Conservation (phyloP, 2,329 filamentous ascomycete species). For the Periconia sp. region DNA sequence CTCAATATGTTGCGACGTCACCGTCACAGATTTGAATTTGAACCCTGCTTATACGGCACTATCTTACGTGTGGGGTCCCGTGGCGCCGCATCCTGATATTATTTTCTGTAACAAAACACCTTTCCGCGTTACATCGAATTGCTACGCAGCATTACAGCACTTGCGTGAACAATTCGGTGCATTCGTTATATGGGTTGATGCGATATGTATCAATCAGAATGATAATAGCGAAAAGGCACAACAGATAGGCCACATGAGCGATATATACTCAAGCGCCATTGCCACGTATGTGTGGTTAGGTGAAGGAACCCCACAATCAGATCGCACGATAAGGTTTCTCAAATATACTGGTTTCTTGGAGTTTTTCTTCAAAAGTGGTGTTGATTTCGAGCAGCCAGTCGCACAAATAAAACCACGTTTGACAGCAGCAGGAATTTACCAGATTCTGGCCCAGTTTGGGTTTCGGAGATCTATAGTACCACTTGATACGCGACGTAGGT, state of each 20-base stretch:
- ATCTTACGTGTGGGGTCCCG: slow-evolving; percentile 9
- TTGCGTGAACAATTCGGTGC: neutral
- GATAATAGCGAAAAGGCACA: slow-evolving; percentile 2
- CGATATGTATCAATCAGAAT: slow-evolving; percentile 11
- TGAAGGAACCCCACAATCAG: slow-evolving; percentile 1
- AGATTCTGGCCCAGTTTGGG: neutral
- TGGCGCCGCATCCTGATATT: neutral
- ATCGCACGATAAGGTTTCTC: slow-evolving; percentile 5
- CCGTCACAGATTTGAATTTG: neutral
- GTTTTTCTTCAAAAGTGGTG: neutral
- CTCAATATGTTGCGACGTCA: neutral
- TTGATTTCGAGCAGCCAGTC: neutral
- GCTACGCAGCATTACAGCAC: slow-evolving; percentile 9
- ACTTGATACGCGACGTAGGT: neutral
- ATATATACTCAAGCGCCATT: slow-evolving; percentile 7
- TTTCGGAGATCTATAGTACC: neutral
- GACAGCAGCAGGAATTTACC: neutral
- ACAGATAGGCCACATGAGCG: slow-evolving; percentile 9
- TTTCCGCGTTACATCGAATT: slow-evolving; percentile 6
- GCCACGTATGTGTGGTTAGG: slow-evolving; percentile 6
- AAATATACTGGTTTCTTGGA: neutral
- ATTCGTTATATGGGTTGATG: slow-evolving; percentile 11
- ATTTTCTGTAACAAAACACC: slow-evolving; percentile 1
- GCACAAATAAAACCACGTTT: neutral
- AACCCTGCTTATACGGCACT: slow-evolving; percentile 2